These are phyloP conservation scores for Pseudoscleropodium purum DNA, from an alignment of 225 moss, liverwort and hornwort species.

Conservation along the genomic window DNA sequence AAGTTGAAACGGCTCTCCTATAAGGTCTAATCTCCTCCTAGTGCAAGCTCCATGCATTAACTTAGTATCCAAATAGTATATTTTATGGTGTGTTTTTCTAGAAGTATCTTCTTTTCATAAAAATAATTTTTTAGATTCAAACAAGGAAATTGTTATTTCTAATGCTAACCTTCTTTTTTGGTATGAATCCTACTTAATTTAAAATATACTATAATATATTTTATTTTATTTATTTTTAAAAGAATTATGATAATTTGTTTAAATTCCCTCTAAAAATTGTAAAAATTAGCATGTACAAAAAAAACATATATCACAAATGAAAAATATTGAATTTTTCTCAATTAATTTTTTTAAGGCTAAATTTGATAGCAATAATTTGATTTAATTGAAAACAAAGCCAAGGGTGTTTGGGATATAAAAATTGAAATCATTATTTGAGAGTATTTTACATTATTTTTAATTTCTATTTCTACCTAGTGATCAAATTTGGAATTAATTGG, in stretches of 20 bases:
- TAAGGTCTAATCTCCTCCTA: no score
- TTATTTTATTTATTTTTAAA: no score
- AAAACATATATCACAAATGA: background rate
- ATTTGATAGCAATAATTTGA: background rate
- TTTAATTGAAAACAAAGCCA: background rate
- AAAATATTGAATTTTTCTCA: no score
- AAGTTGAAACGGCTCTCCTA: no score
- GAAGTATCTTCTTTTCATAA: background rate
- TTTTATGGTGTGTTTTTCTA: background rate
- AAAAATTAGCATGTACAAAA: background rate
- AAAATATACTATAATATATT: background rate
- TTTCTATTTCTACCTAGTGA: background rate
- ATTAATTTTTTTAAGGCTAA: background rate
- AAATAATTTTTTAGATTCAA: background rate
- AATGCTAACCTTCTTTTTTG: background rate
- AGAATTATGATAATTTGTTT: background rate
- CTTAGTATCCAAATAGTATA: background rate
- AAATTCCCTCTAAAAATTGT: background rate
- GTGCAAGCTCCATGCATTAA: background rate
- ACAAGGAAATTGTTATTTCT: background rate
- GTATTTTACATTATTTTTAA: background rate
- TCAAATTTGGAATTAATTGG: no score
- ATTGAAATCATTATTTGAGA: background rate
- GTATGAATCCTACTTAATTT: background rate
- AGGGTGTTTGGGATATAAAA: background rate